Evolutionary conservation across 306 rosid species (phyloP).

Genomic region (Ochetophila trinervis): DNA sequence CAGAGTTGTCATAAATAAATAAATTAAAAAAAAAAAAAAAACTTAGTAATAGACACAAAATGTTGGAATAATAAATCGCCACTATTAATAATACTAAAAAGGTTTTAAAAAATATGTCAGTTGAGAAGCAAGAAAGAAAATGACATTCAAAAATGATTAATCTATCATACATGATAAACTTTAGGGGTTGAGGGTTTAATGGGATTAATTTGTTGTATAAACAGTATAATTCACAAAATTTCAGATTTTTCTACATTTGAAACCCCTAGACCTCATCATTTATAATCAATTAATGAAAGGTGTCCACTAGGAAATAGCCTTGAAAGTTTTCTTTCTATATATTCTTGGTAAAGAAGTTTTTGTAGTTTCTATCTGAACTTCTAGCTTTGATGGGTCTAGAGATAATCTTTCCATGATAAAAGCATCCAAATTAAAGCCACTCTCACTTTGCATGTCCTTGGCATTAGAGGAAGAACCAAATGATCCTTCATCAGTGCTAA

Average conservation of each 20-base stretch:
- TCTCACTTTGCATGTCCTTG: too few relatives aligned
- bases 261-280: slow-evolving; percentile 4
- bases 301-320: not conserved
- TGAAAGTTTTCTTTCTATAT: slow-evolving; percentile 15
- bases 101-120: too few relatives aligned
- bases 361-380: slow-evolving; percentile 49
- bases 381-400: slow-evolving; percentile 62
- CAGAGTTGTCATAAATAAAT: too few relatives aligned
- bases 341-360: slow-evolving; percentile 30
- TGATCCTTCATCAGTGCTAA: slow-evolving; percentile 28
- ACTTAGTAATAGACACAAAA: too few relatives aligned
- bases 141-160: too few relatives aligned
- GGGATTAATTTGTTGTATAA: not conserved
- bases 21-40: too few relatives aligned
- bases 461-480: slow-evolving; percentile 20
- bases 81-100: too few relatives aligned
- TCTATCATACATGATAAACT: not conserved
- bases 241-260: not conserved
- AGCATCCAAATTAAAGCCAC: slow-evolving; percentile 66
- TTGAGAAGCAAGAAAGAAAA: too few relatives aligned
- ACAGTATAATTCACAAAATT: not conserved
- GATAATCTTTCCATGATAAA: slow-evolving; percentile 53
- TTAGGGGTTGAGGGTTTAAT: not conserved
- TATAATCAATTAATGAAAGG: not conserved
- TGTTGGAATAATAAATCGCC: too few relatives aligned